Base-by-base conservation (phyloP, 2,329 filamentous ascomycete species). In the Colletotrichum lindemuthianum region DNA sequence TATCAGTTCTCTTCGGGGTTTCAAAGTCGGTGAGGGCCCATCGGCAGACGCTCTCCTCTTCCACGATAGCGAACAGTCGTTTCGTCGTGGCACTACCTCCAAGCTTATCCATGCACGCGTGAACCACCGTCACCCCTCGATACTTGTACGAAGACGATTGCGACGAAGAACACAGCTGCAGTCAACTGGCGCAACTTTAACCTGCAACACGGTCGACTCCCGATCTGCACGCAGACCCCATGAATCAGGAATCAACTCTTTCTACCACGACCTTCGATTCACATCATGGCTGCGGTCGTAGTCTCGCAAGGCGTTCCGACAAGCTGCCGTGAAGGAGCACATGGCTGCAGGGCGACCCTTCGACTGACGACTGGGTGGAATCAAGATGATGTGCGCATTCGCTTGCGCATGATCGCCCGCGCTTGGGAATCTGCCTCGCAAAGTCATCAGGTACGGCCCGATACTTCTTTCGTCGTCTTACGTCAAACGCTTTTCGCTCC, bases 201-300 rank as follows among this genome's bases (percentile, higher is more conserved):
- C 54, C 65, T 24, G 5, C 24, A 24, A 24, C 24, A 24, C 63
- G 44, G 16, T 41, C 24, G 6, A 40, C 66, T 56, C 66, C 65
- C 60, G 45, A 37, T 57, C 32, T 59, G 57, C 61, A 59, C 69
- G 65, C 70, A 79, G 81, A 79, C 79, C 81, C 81, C 83, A 87
- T 87, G 84, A 80, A 79, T 84, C 74, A 79, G 76, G 78, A 75
- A 76, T 72, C 75, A 69, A 70, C 69, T 70, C 72, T 74, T 74
- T 72, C 78, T 71, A 72, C 73, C 70, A 80, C 75, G 75, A 82
- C 78, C 75, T 78, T 75, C 71, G 76, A 78, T 76, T 79, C 75
- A 75, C 81, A 84, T 72, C 74, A 87, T 87, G 85, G 84, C 85
- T 76, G 76, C 82, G 74, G 79, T 79, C 78, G 77, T 79, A 70